Percentiles rank a stretch among this genome's conserved stretches.
Evolutionary conservation across 805 yeast species (phyloP).

Genomic region (Lachancea lanzarotensis): DNA sequence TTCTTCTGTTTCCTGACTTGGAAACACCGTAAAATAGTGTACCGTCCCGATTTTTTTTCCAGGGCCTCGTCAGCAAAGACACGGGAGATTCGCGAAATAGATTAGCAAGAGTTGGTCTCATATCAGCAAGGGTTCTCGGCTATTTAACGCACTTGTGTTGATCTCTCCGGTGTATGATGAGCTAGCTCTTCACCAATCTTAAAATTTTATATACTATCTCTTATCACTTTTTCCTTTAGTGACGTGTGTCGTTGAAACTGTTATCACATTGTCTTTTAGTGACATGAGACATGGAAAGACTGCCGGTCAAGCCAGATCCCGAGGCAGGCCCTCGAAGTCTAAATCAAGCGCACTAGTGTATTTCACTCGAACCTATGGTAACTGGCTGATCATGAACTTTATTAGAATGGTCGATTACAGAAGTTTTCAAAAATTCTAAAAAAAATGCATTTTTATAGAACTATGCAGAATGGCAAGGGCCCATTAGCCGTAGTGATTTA

Average conservation of each 20-base stretch:
- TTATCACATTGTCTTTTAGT: too few species aligned
- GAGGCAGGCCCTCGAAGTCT: too few species aligned
- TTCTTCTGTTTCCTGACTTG: conserved; percentile 77
- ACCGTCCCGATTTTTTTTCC: conserved; percentile 83
- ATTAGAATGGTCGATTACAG: neutral
- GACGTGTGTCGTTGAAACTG: too few species aligned
- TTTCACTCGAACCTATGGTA: too few species aligned
- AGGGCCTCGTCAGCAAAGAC: conserved; percentile 65
- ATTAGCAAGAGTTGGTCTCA: conserved; percentile 46
- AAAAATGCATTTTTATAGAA: conserved; percentile 4
- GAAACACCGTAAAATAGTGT: conserved; percentile 73
- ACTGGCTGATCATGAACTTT: neutral
- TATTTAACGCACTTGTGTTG: neutral
- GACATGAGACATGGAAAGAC: too few species aligned
- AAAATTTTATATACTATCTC: neutral
- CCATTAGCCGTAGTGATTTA: conserved; percentile 56
- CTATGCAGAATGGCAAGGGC: conserved; percentile 17
- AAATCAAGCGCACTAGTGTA: too few species aligned
- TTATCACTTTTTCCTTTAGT: too few species aligned
- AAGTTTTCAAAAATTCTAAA: neutral
- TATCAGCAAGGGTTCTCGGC: too few species aligned
- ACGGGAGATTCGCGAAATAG: conserved; percentile 42
- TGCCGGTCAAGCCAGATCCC: too few species aligned
- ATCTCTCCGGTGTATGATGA: too few species aligned
- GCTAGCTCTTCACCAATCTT: too few species aligned